Base-by-base conservation (phyloP, 805 yeast genomes). In the Saccharomycopsis sp. region DNA sequence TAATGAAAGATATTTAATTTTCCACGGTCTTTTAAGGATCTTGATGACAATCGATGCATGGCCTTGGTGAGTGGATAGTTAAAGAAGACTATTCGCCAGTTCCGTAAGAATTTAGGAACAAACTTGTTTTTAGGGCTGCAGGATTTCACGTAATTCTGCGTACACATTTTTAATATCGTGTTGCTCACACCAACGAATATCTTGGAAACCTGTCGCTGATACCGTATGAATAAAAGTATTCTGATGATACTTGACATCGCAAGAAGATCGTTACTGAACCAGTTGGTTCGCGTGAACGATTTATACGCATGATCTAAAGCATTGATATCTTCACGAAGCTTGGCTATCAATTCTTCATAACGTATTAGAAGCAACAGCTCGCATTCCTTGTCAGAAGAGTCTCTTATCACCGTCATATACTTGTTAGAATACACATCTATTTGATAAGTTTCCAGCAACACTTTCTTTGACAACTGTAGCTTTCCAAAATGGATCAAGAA, bases 11-110 rank as follows among this genome's bases (percentile, higher is more conserved):
- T 74, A n/a, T 73, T 70, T 24, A 74, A 74, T 1, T 78, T 75
- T 19, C 83, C 83, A 62, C 76, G 76, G 64, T 79, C 83, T 41
- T 72, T 69, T 3, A 75, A 66, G 61, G 78, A 76, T 52, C 73
- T 78, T 35, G 64, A 67, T 0, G 80, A 75, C n/a, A 77, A 60
- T 44, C 78, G 69, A 50, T 71, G 70, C 12, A 79, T 55, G 0
- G 80, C 76, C 57, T 79, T 67, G 2, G 62, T 51, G 3, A 74
- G 58, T 1, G 82, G 78, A 60, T 78, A 76, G 20, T 68, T 68
- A 1, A 79, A 78, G 1, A 65, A 47, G 9, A 65, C 61, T 2
- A 77, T n/a, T 54, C 67, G 68, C 78, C 76, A 76, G n/a, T 62
- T 64, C 20, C 47, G 41, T n/a, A 62, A 57, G 34, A n/a, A 7